These are phyloP conservation scores for Podospora pseudocomata DNA, from an alignment of 495 filamentous ascomycete species.

Conservation along the genomic window DNA sequence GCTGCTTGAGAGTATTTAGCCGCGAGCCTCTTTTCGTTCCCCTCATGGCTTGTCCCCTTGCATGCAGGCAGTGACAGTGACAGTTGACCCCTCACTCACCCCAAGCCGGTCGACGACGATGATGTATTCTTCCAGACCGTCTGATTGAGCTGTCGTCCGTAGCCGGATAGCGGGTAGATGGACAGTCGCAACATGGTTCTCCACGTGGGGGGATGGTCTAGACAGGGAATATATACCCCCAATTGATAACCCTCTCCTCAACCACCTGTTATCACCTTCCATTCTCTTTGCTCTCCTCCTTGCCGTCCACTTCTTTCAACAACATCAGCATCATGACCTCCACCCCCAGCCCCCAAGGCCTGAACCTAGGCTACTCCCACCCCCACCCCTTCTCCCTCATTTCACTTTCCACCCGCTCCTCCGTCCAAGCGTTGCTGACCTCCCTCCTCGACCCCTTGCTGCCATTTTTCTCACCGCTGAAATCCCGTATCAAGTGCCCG, in stretches of 20 bases:
- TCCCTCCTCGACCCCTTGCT: constrained; percentile 61
- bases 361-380: constrained; percentile 49
- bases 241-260: not conserved
- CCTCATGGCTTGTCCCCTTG: not conserved
- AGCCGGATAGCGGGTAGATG: not conserved
- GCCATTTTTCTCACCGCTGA: constrained; percentile 58
- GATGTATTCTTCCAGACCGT: not conserved
- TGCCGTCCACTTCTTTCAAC: not conserved
- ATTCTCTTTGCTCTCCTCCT: not conserved
- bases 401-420: constrained; percentile 44
- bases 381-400: constrained; percentile 50
- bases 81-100: not conserved
- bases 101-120: not conserved
- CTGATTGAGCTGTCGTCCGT: not conserved
- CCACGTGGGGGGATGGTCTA: not conserved
- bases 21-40: not conserved
- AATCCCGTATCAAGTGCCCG: constrained; percentile 55
- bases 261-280: not conserved
- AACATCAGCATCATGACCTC: not conserved
- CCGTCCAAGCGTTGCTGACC: constrained; percentile 55
- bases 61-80: not conserved
- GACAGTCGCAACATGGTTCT: not conserved
- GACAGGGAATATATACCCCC: not conserved
- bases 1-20: not conserved
- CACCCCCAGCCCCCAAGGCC: constrained; percentile 30